Evolutionary conservation across 2,329 filamentous ascomycete species (phyloP), one percentile per base, ranked within the genome.

Genomic region (Coniochaeta sp.): DNA sequence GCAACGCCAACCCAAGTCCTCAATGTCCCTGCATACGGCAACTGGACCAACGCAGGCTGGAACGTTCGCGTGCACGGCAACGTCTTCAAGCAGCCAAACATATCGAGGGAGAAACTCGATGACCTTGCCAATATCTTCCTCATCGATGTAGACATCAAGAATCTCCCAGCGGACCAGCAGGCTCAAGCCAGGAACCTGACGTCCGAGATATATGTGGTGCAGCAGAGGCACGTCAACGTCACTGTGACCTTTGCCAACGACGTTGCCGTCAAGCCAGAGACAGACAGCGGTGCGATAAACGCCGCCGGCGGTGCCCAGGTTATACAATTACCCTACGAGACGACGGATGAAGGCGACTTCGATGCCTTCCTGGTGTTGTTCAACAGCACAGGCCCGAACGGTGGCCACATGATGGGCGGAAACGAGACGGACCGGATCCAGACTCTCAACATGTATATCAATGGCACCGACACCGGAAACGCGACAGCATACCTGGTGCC

Each of bases 31-130:
- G 77, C 78, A 12, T 89, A 89, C 65, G 89, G 80, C n/a, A 93
- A 93, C 64, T 93, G 88, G 85, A 92, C 89, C 1, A 78, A 86
- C n/a, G 73, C 85, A 61, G 88, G 88, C 36, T 93, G 90, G 90
- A 90, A 87, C 63, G 80, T 92, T 3, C 81, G 89, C 31, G 84
- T 92, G 63, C 89, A 89, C 65, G 90, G 89, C 65, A 91, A 91
- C 67, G 86, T 92, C n/a, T 93, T 87, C 79, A 92, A 91, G 72
- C 82, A 89, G 63, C 89, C 89, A 1, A 83, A 89, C 62, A 86
- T 89, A 36, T 82, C 81, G 1, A 77, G 84, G 65, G 75, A 77
- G 36, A 89, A 84, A 65, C 76, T 93, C 54, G 81, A 93, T 65
- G 78, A 86, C 40, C 77, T 92, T 3, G 87, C 89, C 61, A 86